Conservation (phyloP, 805 yeast genomes). For the Isabelozyma rhagii region DNA sequence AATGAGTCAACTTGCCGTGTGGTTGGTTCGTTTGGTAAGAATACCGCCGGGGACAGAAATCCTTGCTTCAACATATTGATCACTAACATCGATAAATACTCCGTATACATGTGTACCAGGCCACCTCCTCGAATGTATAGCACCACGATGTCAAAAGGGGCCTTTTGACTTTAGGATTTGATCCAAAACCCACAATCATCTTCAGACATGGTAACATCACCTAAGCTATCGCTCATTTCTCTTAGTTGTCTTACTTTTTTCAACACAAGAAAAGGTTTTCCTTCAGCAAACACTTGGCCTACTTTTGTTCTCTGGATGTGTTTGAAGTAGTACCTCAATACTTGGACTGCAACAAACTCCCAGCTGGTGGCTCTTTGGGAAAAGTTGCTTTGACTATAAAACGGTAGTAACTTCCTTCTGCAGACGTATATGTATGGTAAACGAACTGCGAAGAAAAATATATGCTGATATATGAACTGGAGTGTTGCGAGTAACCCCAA, state of each 20-base stretch:
- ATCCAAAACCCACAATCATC: constrained; percentile 30
- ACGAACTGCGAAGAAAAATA: constrained; percentile 1
- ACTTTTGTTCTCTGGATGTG: not conserved
- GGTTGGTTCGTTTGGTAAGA: constrained; percentile 20
- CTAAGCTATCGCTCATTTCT: constrained; percentile 32
- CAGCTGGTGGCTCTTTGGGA: constrained; percentile 17
- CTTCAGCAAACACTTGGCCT: constrained; percentile 5
- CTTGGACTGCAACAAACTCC: constrained; percentile 7
- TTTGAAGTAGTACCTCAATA: constrained; percentile 4
- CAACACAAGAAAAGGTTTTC: constrained; percentile 26
- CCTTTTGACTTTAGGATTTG: constrained; percentile 16
- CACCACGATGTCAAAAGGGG: constrained; percentile 37
- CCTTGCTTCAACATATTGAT: constrained; percentile 46
- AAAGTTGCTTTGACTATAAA: constrained; percentile 16
- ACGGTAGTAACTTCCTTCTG: constrained; percentile 7
- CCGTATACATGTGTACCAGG: constrained; percentile 42
- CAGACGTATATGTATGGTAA: constrained; percentile 4
- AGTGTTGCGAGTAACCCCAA: constrained; percentile 13
- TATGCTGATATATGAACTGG: constrained; percentile 13
- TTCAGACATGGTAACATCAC: constrained; percentile 16
- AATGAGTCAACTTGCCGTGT: not conserved
- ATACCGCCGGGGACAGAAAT: constrained; percentile 44
- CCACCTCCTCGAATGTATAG: constrained; percentile 46
- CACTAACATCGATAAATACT: constrained; percentile 40
- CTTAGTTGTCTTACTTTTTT: constrained; percentile 24